Evolutionary conservation across 2,329 filamentous ascomycete genomes (phyloP).

Genomic region (Fusarium denticulatum): DNA sequence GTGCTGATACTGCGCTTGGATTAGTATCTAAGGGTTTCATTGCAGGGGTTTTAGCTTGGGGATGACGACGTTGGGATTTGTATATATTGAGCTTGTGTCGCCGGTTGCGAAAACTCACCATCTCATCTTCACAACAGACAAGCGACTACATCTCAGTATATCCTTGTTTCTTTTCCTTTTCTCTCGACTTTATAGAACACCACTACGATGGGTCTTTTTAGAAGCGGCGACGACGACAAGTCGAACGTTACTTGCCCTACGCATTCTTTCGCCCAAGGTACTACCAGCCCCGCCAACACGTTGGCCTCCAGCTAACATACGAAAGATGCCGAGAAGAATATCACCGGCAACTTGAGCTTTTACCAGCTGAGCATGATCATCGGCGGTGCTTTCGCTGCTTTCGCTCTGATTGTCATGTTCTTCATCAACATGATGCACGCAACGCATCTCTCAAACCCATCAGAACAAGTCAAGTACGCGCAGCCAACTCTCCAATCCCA

Average conservation of each 20-base stretch:
- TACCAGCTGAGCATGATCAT: constrained; percentile 33
- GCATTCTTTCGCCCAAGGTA: constrained; percentile 18
- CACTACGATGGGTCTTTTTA: background rate
- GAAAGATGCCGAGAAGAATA: constrained; percentile 19
- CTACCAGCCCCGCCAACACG: background rate
- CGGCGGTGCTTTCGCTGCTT: constrained; percentile 27
- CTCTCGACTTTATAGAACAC: background rate
- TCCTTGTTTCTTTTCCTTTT: too few relatives aligned
- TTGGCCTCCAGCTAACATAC: background rate
- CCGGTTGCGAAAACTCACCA: background rate
- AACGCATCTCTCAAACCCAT: constrained; percentile 31
- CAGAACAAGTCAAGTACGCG: constrained; percentile 37
- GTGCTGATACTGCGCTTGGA: background rate
- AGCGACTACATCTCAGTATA: background rate
- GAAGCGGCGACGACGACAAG: background rate
- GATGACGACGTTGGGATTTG: background rate
- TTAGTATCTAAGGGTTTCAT: background rate
- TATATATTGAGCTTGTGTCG: background rate
- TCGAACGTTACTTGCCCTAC: background rate
- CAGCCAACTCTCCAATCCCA: accelerated
- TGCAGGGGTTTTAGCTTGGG: background rate
- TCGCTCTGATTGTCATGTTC: constrained; percentile 28
- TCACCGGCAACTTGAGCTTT: constrained; percentile 18
- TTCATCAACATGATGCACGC: constrained; percentile 26
- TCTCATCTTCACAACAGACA: background rate